phyloP scores from a whole-genome alignment of 768 basidiomycete genomes.

The Pleurotus tuoliensis region DNA sequence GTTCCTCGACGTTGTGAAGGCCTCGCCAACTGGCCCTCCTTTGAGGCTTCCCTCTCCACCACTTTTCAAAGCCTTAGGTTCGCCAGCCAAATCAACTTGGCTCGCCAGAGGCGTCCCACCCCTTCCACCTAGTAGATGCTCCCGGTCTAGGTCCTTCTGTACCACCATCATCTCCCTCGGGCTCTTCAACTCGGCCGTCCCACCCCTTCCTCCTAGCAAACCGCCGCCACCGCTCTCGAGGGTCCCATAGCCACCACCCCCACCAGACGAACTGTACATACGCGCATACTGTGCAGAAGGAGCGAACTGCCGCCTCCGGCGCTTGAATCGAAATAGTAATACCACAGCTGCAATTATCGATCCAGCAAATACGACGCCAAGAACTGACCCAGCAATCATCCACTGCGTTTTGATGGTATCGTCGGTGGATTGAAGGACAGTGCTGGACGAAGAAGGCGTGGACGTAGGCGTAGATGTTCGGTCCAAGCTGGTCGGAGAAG shows the following conservation, averaged over 20 bases:
- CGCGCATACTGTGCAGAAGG: not conserved
- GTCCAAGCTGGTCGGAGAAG: too few species aligned
- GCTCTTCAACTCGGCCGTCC: too few species aligned
- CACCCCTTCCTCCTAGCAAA: not conserved
- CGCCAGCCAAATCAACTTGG: not conserved
- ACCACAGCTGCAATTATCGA: not conserved
- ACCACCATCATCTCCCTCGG: too few species aligned
- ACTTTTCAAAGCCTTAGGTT: not conserved
- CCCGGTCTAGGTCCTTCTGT: not conserved
- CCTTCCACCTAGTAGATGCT: not conserved
- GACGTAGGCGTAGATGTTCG: too few species aligned
- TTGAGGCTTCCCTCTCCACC: too few species aligned
- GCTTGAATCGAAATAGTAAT: not conserved
- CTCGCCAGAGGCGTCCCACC: not conserved
- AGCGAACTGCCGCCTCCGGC: not conserved
- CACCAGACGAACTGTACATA: not conserved
- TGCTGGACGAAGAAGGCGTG: too few species aligned
- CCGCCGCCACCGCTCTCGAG: not conserved
- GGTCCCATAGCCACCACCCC: not conserved
- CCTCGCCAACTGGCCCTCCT: not conserved
- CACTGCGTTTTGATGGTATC: not conserved
- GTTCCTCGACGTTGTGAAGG: not conserved
- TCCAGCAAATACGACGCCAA: not conserved
- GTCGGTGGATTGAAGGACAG: too few species aligned
- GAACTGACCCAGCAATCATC: conserved; percentile 1